Conservation (phyloP, 352 stramenopile genomes). For the Phytophthora aleatoria region DNA sequence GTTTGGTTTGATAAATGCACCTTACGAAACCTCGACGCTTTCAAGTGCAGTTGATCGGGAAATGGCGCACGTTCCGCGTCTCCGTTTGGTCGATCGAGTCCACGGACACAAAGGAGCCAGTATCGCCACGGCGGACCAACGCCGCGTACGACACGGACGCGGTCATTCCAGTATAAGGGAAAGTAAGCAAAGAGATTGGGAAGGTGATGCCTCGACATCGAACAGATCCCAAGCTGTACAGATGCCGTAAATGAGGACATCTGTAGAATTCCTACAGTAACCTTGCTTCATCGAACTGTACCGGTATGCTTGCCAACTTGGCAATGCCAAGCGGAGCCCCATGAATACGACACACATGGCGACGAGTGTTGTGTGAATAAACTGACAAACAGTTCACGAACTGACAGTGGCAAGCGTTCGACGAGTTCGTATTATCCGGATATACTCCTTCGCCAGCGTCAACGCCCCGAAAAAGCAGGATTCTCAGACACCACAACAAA, state of each 20-base stretch:
- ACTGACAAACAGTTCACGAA: not conserved
- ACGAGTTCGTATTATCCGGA: not conserved
- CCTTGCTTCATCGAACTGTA: not conserved
- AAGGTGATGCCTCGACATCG: conserved; percentile 4
- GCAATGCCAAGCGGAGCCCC: not conserved
- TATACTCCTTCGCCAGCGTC: too few species aligned
- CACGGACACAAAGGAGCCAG: conserved; percentile 27
- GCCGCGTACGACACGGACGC: conserved; percentile 2
- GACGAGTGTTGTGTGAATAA: not conserved
- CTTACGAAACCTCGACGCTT: conserved; percentile 4
- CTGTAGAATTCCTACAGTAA: not conserved
- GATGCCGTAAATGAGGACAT: conserved; percentile 13
- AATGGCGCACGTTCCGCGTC: conserved; percentile 22
- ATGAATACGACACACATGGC: not conserved
- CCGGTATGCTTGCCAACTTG: too few species aligned
- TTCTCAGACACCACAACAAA: too few species aligned
- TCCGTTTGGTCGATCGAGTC: conserved; percentile 13
- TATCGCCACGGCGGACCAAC: conserved; percentile 21
- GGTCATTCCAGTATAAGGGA: conserved; percentile 17
- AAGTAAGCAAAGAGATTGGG: conserved; percentile 19
- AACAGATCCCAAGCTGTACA: conserved; percentile 33
- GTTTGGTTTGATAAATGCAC: conserved; percentile 10
- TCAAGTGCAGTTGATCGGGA: conserved; percentile 16
- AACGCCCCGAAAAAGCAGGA: too few species aligned
- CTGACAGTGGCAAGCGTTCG: not conserved